Percentiles rank a stretch among this genome's conserved stretches.
These are phyloP conservation scores for Skeletonema tropicum DNA, from an alignment of 108 stramenopile species.

Conservation along the genomic window DNA sequence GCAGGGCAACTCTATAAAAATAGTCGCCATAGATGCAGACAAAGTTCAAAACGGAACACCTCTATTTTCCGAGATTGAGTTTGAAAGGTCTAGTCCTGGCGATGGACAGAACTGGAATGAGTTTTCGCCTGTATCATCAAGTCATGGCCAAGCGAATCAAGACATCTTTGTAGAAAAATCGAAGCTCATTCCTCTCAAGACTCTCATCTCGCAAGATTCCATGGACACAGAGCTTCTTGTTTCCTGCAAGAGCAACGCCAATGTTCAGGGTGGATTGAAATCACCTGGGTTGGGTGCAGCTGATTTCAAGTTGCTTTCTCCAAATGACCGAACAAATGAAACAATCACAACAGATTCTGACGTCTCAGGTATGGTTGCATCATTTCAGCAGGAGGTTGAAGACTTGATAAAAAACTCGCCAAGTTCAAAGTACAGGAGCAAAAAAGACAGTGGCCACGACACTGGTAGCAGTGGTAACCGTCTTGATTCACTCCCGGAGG, in stretches of 20 bases:
- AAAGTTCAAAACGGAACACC: not conserved
- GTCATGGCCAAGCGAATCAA: not conserved
- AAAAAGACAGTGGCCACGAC: not conserved
- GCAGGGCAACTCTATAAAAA: not conserved
- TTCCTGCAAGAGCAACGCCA: constrained; percentile 17
- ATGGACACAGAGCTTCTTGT: constrained; percentile 52
- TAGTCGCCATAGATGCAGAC: not conserved
- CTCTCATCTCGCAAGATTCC: constrained; percentile 35
- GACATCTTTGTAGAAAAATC: constrained; percentile 32
- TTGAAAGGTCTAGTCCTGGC: not conserved
- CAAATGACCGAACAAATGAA: not conserved
- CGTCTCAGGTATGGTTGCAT: constrained; percentile 18
- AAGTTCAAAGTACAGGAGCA: not conserved
- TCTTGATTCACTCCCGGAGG: not conserved
- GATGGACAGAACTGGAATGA: constrained; percentile 3
- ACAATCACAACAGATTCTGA: not conserved
- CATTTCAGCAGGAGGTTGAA: constrained; percentile 35
- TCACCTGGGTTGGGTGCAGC: not conserved
- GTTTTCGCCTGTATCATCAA: constrained; percentile 4
- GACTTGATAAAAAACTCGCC: constrained; percentile 9
- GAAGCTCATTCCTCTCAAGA: constrained; percentile 21
- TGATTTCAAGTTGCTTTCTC: constrained; percentile 4
- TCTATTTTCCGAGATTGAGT: constrained; percentile 6
- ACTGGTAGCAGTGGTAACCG: not conserved
- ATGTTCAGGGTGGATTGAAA: not conserved